These are phyloP conservation scores for Metarhizium anisopliae DNA, from an alignment of 2,329 filamentous ascomycete genomes.

Conservation along the genomic window DNA sequence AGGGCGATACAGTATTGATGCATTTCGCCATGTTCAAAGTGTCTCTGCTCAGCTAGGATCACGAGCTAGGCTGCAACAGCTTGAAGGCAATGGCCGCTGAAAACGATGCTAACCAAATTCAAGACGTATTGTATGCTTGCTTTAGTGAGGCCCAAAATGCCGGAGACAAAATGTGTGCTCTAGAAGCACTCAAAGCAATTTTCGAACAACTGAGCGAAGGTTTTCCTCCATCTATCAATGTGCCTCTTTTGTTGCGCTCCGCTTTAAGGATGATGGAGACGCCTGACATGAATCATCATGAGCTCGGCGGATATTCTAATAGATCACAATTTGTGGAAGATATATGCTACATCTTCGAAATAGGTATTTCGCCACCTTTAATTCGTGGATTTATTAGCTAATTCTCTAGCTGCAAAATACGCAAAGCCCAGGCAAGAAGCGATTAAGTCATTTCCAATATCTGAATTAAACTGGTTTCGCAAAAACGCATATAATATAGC, in stretches of 20 bases:
- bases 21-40: constrained; percentile 69
- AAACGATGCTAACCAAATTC: constrained; percentile 35
- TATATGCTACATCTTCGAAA: constrained; percentile 42
- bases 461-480: constrained; percentile 77
- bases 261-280: constrained; percentile 41
- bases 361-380: constrained; percentile 22
- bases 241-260: constrained; percentile 35
- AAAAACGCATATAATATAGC: constrained; percentile 74
- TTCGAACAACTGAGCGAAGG: constrained; percentile 16
- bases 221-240: constrained; percentile 15
- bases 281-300: constrained; percentile 26
- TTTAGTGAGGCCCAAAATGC: constrained; percentile 64
- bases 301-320: constrained; percentile 3
- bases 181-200: constrained; percentile 26
- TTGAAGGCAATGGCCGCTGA: constrained; percentile 44
- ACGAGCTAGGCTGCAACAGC: constrained; percentile 51
- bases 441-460: constrained; percentile 44
- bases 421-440: constrained; percentile 28
- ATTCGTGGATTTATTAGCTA: constrained; percentile 1
- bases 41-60: constrained; percentile 50
- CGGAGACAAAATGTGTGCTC: constrained; percentile 51
- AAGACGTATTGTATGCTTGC: constrained; percentile 68
- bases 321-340: constrained; percentile 28
- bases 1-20: constrained; percentile 53
- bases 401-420: constrained; percentile 16